Evolutionary conservation across 106 monocot species (phyloP), one percentile per base, ranked within the genome.

Genomic region (Hemerocallis citrina): DNA sequence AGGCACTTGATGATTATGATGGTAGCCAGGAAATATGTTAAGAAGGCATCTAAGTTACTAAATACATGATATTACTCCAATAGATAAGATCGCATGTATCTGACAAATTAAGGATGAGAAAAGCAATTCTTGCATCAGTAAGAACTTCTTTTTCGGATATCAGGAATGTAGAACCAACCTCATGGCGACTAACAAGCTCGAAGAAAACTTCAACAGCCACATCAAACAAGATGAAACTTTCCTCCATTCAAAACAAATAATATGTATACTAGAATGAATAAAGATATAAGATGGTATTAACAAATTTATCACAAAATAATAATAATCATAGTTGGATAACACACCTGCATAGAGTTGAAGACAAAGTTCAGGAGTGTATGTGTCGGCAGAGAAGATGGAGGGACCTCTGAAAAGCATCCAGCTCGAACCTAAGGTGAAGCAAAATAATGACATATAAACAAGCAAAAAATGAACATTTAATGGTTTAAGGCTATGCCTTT

Each of bases 311-410:
- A n/a, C n/a, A n/a, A n/a, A n/a, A n/a, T n/a, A n/a, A n/a, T n/a
- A n/a, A 43, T 1, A 66, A 25, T 9, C 7, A 7, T n/a, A n/a
- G n/a, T 43, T 67, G 25, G 16, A 52, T 45, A 35, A 59, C 30
- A 45, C 54, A 89, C 95, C 74, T 95, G 89, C 37, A 95, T 76
- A 20, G 90, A 81, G 34, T 81, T 90, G 62, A 95, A 95, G 5
- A 86, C 81, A 79, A 90, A 90, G 60, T 76, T 83, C 35, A 95
- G 75, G 62, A 95, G 80, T n/a, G 89, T 89, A 35, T 95, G 89
- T 47, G 75, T 64, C 7, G 86, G 79, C 51, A 86, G 40, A 25
- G 68, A 68, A 19, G 80, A 47, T 8, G 84, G 45, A 50, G 76
- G 72, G 54, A 83, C 79, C 77, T 90, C 86, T 35, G 77, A 83